Evolutionary conservation across 1,284 basidiomycete species (phyloP).

Genomic region (Sparassis latifolia): DNA sequence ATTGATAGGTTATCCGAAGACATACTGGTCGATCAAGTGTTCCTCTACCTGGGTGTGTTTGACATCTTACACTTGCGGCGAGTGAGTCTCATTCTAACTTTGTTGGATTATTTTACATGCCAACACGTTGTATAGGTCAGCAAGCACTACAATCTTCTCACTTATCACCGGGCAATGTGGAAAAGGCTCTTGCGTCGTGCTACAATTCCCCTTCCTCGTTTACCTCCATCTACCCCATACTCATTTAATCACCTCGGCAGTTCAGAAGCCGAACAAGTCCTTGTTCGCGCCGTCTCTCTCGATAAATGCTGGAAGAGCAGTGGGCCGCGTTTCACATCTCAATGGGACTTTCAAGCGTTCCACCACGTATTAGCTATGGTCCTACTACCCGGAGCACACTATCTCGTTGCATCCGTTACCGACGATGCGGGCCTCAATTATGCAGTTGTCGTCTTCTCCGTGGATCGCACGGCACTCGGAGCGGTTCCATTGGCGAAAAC

Average conservation of each 20-base stretch:
- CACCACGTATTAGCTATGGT: conserved; percentile 51
- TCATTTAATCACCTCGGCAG: conserved; percentile 35
- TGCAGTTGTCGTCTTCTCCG: conserved; percentile 45
- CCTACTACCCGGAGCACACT: conserved; percentile 64
- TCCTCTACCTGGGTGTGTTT: conserved; percentile 9
- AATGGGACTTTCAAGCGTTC: conserved; percentile 32
- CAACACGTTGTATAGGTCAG: neutral
- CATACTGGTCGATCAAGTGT: conserved; percentile 13
- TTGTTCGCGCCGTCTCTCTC: conserved; percentile 53
- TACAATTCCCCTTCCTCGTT: conserved; percentile 50
- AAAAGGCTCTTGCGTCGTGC: conserved; percentile 51
- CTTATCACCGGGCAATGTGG: conserved; percentile 65
- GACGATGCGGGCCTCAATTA: conserved; percentile 40
- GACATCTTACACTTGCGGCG: conserved; percentile 16
- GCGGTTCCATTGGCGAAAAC: conserved; percentile 45
- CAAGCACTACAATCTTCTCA: conserved; percentile 14
- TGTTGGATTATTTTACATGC: neutral
- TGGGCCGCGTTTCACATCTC: conserved; percentile 14
- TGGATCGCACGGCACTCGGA: conserved; percentile 47
- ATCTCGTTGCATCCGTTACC: conserved; percentile 54
- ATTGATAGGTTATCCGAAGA: conserved; percentile 14
- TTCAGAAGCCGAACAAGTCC: conserved; percentile 56
- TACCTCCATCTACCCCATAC: conserved; percentile 53
- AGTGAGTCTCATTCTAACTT: conserved; percentile 6
- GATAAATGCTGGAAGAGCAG: conserved; percentile 31